Percentiles rank a stretch among this genome's conserved stretches.
Evolutionary conservation across 129 eudicot genomes (phyloP).

Genomic region (Logfia minima): DNA sequence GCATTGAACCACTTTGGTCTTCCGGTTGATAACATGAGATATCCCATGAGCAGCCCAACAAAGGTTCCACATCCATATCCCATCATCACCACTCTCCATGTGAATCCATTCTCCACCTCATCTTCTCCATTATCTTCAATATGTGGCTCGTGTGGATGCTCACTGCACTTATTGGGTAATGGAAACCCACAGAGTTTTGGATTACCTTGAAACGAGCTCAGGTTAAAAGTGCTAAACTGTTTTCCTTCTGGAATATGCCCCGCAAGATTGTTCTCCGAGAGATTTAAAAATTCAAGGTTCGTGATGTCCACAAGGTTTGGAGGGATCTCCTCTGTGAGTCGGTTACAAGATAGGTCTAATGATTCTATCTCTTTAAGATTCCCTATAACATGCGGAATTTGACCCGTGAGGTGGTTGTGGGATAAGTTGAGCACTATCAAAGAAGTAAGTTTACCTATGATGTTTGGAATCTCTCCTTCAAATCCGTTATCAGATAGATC

Average conservation of each 20-base stretch:
- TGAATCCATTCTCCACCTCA: slow-evolving; percentile 1
- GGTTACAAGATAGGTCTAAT: slow-evolving; percentile 37
- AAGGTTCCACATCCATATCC: slow-evolving; percentile 4
- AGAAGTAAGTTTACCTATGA: not conserved
- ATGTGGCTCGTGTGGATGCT: not conserved
- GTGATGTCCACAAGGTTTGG: not conserved
- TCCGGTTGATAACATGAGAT: slow-evolving; percentile 21
- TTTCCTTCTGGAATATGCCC: slow-evolving; percentile 36
- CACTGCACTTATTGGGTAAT: not conserved
- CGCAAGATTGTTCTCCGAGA: not conserved
- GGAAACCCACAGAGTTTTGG: slow-evolving; percentile 25
- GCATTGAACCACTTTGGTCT: slow-evolving; percentile 24
- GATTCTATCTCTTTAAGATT: slow-evolving; percentile 35
- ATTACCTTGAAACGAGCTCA: slow-evolving; percentile 27
- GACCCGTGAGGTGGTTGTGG: slow-evolving; percentile 17
- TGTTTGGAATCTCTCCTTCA: too few relatives aligned
- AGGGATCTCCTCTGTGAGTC: slow-evolving; percentile 29
- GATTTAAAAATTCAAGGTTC: slow-evolving; percentile 5
- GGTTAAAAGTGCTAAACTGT: slow-evolving; percentile 24
- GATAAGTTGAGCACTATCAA: not conserved
- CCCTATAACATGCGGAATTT: slow-evolving; percentile 28
- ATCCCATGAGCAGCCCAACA: not conserved
- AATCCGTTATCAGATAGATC: too few relatives aligned
- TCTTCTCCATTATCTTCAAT: not conserved
- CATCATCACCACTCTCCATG: not conserved